These are phyloP conservation scores for Talaromyces sp. DNA, from an alignment of 2,329 filamentous ascomycete genomes.

Conservation along the genomic window DNA sequence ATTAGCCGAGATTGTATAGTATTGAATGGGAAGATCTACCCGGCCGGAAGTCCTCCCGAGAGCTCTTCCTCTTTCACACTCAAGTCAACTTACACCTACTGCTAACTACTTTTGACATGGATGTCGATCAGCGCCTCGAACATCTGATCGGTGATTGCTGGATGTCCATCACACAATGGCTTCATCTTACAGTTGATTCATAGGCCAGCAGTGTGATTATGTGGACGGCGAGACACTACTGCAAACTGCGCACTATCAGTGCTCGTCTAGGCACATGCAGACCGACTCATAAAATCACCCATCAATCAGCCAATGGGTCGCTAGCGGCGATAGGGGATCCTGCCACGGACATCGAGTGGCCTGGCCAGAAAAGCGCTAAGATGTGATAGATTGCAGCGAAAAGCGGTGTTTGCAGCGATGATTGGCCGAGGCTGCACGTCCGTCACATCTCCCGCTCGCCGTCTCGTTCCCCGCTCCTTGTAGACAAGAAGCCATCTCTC, in stretches of 20 bases:
- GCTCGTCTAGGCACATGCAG: conserved; percentile 4
- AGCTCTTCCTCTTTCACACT: neutral
- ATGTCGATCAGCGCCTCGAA: neutral
- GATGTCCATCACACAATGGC: neutral
- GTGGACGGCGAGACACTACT: neutral
- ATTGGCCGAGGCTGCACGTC: conserved; percentile 17
- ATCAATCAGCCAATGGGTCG: neutral
- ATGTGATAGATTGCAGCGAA: conserved; percentile 19
- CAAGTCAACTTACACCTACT: neutral
- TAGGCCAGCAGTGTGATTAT: neutral
- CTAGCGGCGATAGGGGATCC: conserved; percentile 7
- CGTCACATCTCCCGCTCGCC: conserved; percentile 19
- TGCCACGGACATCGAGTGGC: conserved; percentile 1
- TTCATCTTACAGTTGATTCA: neutral
- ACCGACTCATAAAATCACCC: neutral
- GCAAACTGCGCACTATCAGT: neutral
- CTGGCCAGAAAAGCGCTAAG: conserved; percentile 5
- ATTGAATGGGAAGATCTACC: neutral
- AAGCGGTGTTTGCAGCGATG: conserved; percentile 13
- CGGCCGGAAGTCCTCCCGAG: neutral
- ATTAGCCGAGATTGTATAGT: neutral
- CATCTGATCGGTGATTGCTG: neutral
- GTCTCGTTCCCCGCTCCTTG: neutral
- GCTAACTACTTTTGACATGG: neutral
- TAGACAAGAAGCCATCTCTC: neutral